These are phyloP conservation scores for Alternaria metachromatica DNA, from an alignment of 2,329 filamentous ascomycete genomes.

Conservation along the genomic window DNA sequence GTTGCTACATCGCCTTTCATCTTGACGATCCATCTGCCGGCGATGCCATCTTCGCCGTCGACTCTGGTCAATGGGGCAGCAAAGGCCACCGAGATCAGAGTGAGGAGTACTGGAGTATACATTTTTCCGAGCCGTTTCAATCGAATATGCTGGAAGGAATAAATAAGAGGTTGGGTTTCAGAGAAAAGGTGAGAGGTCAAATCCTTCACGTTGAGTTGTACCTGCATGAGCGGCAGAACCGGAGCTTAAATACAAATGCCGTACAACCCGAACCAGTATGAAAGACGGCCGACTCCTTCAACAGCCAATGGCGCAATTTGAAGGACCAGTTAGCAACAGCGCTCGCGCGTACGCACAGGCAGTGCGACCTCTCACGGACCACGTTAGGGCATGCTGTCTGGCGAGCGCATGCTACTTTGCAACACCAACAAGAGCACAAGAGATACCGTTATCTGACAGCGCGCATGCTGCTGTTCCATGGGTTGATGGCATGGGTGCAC, in stretches of 20 bases:
- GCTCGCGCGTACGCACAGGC: conserved; percentile 1
- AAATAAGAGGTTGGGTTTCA: background rate
- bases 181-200: background rate
- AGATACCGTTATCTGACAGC: background rate
- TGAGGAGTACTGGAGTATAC: background rate
- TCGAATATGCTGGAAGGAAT: background rate
- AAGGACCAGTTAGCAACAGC: background rate
- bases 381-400: background rate
- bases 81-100: background rate
- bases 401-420: background rate
- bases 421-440: background rate
- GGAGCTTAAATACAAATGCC: conserved; percentile 1
- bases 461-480: background rate
- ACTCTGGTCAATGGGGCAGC: background rate
- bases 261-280: background rate
- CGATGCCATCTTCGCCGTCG: background rate
- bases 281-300: background rate
- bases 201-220: background rate
- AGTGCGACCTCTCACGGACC: conserved; percentile 4
- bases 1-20: conserved; percentile 43
- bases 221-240: background rate
- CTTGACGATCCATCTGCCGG: conserved; percentile 48
- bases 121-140: background rate
- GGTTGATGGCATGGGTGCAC: background rate
- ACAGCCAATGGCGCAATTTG: background rate